phyloP scores from a whole-genome alignment of 352 stramenopile species.

The Phytopythium vexans region DNA sequence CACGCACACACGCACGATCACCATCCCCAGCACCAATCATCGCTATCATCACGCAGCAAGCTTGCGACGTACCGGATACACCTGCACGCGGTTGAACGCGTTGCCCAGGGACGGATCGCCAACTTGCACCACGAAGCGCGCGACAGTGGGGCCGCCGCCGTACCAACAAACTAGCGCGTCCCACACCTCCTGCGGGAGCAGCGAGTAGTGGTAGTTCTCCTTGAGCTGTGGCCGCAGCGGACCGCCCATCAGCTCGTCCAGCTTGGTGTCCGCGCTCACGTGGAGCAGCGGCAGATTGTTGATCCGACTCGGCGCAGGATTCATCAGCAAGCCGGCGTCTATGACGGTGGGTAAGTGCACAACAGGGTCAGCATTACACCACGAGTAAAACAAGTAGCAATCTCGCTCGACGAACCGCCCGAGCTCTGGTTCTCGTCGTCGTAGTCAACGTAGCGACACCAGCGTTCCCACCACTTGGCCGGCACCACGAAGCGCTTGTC shows the following conservation, averaged over 20 bases:
- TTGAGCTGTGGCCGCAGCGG: slow-evolving; percentile 63
- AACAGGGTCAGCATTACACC: too few species aligned
- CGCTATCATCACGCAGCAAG: slow-evolving; percentile 1
- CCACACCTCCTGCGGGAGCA: slow-evolving; percentile 77
- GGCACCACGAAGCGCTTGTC: slow-evolving; percentile 78
- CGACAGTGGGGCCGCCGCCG: slow-evolving; percentile 61
- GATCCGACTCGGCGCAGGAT: slow-evolving; percentile 44
- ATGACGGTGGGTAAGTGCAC: too few species aligned
- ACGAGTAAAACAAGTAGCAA: too few species aligned
- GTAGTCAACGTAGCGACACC: slow-evolving; percentile 66
- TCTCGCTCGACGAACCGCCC: background rate
- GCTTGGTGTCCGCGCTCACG: slow-evolving; percentile 30
- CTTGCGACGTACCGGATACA: slow-evolving; percentile 52
- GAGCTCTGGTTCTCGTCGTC: slow-evolving; percentile 21
- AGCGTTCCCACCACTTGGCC: slow-evolving; percentile 83
- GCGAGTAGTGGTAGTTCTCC: slow-evolving; percentile 73
- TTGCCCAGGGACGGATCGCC: slow-evolving; percentile 53
- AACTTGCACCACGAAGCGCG: slow-evolving; percentile 68
- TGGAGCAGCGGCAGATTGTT: slow-evolving; percentile 65
- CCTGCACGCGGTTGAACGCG: slow-evolving; percentile 63
- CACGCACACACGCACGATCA: background rate
- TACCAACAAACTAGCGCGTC: slow-evolving; percentile 69
- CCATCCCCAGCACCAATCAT: background rate
- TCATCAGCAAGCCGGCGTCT: background rate
- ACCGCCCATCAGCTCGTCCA: slow-evolving; percentile 69